phyloP scores from a whole-genome alignment of 192 early-diverging fungal genomes.

The Mortierella claussenii region DNA sequence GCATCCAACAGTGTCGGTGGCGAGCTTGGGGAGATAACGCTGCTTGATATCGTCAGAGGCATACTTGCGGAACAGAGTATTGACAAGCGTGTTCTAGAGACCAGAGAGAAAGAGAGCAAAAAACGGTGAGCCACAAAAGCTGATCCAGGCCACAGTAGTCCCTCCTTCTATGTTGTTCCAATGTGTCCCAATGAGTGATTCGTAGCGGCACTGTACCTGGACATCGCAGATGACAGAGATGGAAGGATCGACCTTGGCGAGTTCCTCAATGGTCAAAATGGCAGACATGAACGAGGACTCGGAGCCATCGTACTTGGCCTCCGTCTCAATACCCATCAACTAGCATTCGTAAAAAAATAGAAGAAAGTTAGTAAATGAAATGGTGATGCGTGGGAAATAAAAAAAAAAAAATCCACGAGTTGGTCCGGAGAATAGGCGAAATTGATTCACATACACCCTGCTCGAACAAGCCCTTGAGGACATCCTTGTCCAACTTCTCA shows the following conservation, averaged over 20 bases:
- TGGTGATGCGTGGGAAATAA: background rate
- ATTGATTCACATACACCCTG: slow-evolving; percentile 74
- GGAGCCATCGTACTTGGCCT: slow-evolving; percentile 81
- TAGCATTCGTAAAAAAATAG: slow-evolving; percentile 21
- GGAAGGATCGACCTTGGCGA: slow-evolving; percentile 96
- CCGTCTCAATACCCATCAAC: slow-evolving; percentile 95
- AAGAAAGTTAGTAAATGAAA: background rate
- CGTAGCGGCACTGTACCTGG: slow-evolving; percentile 59
- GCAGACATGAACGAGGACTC: slow-evolving; percentile 86
- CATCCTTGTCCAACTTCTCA: slow-evolving; percentile 80
- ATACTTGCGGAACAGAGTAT: slow-evolving; percentile 91
- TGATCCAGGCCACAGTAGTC: no score
- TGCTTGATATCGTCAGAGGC: slow-evolving; percentile 77
- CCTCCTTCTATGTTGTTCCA: no score
- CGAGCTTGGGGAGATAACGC: slow-evolving; percentile 87
- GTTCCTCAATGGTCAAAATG: slow-evolving; percentile 89
- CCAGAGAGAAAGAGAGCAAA: background rate
- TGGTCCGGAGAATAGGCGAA: background rate
- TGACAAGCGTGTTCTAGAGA: slow-evolving; percentile 92
- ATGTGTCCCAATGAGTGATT: background rate
- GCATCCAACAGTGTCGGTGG: slow-evolving; percentile 87
- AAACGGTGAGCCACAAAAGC: no score
- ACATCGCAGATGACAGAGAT: slow-evolving; percentile 93
- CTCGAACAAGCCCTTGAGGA: slow-evolving; percentile 90
- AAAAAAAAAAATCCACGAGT: background rate